Evolutionary conservation across 306 rosid species (phyloP).

Genomic region (Prunus padus): DNA sequence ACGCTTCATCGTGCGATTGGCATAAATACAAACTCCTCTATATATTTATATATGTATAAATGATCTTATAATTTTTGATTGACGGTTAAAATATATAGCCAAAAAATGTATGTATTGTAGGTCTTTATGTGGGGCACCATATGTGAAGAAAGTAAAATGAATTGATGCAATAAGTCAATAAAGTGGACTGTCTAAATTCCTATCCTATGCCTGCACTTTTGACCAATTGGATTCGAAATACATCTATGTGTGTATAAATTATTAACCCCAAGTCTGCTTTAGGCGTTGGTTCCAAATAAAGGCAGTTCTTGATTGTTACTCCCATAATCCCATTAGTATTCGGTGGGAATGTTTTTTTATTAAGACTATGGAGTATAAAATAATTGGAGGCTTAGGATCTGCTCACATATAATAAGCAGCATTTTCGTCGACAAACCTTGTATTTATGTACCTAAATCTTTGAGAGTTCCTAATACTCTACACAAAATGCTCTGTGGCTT

Average conservation of each 20-base stretch:
- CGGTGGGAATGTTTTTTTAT: slow-evolving; percentile 25
- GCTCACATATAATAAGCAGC: neutral
- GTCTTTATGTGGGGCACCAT: slow-evolving; percentile 30
- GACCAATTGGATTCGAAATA: slow-evolving; percentile 35
- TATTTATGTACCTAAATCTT: neutral
- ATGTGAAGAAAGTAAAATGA: slow-evolving; percentile 13
- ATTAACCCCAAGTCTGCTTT: slow-evolving; percentile 5
- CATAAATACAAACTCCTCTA: too few relatives aligned
- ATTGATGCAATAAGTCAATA: slow-evolving; percentile 27
- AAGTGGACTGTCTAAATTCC: slow-evolving; percentile 28
- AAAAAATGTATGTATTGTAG: slow-evolving; percentile 11
- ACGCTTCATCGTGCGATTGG: fast-evolving
- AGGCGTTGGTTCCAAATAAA: slow-evolving; percentile 29
- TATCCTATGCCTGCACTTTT: slow-evolving; percentile 42
- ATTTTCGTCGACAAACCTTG: slow-evolving; percentile 11
- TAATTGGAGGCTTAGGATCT: slow-evolving; percentile 15
- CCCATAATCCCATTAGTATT: slow-evolving; percentile 26
- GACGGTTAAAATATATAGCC: slow-evolving; percentile 6
- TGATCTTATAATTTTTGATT: neutral
- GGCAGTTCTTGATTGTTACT: slow-evolving; percentile 46
- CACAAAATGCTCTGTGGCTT: neutral
- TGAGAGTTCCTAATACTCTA: neutral
- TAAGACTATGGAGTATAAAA: slow-evolving; percentile 5
- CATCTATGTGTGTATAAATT: slow-evolving; percentile 12
- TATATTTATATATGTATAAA: too few relatives aligned